Percentiles rank a stretch among this genome's conserved stretches.
Conservation (phyloP, 148 eudicot genomes). For the Oxyria digyna region DNA sequence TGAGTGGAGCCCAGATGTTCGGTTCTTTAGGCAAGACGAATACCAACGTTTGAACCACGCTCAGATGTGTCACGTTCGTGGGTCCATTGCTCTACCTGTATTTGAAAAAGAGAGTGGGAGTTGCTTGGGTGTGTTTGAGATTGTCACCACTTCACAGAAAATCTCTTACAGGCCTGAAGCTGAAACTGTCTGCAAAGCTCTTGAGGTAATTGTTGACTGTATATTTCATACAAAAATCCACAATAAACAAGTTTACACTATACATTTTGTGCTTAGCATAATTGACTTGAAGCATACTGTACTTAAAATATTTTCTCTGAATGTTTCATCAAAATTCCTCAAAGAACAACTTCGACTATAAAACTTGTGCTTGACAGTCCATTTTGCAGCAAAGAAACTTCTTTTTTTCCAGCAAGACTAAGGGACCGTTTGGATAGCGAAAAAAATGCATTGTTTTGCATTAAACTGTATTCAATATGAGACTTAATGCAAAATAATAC, state of each 20-base stretch:
- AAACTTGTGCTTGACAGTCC: background rate
- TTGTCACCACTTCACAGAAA: constrained; percentile 43
- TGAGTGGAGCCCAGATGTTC: constrained; percentile 72
- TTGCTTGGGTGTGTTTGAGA: constrained; percentile 66
- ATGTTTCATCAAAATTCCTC: too few relatives aligned
- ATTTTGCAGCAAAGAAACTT: background rate
- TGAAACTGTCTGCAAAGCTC: constrained; percentile 58
- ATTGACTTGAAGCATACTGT: too few relatives aligned
- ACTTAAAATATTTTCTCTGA: too few relatives aligned
- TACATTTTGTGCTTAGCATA: too few relatives aligned
- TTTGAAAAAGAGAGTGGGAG: constrained; percentile 44
- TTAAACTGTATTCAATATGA: too few relatives aligned
- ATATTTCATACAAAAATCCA: too few relatives aligned
- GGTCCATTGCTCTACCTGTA: constrained; percentile 63
- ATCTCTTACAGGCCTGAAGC: constrained; percentile 46
- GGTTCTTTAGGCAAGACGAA: constrained; percentile 40
- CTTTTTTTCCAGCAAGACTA: background rate
- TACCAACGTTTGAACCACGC: constrained; percentile 40
- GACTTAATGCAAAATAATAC: too few relatives aligned
- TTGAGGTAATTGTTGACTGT: constrained; percentile 25
- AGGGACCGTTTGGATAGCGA: too few relatives aligned
- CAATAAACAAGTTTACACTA: too few relatives aligned
- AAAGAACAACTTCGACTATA: background rate
- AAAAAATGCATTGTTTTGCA: too few relatives aligned
- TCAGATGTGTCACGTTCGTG: constrained; percentile 37